Evolutionary conservation across 768 basidiomycete genomes (phyloP).

Genomic region (Leucocoprinus birnbaumii): DNA sequence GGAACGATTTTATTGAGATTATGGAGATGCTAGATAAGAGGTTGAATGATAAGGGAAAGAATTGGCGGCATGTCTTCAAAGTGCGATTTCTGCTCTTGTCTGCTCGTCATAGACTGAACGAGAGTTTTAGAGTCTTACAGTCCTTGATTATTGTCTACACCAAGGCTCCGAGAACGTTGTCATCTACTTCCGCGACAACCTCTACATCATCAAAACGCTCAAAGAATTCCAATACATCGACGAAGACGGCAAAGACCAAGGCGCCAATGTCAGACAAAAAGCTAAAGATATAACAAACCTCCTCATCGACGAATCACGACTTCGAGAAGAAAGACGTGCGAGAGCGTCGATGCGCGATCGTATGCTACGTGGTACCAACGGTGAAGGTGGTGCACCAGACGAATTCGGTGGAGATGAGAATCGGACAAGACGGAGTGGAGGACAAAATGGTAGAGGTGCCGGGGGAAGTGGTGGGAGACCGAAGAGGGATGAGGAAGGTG

Average conservation of each 20-base stretch:
- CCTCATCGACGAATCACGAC: conserved; percentile 78
- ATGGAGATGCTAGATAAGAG: conserved; percentile 99
- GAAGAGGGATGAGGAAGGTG: conserved; percentile 68
- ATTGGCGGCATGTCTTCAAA: conserved; percentile 99
- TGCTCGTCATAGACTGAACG: too few species aligned
- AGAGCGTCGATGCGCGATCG: conserved; percentile 93
- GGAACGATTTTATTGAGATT: conserved; percentile 97
- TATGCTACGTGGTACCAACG: conserved; percentile 58
- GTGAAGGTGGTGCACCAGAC: conserved; percentile 30
- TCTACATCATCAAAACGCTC: conserved; percentile 97
- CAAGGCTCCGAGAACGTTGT: conserved; percentile 98
- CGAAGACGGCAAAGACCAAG: conserved; percentile 95
- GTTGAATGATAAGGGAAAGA: conserved; percentile 98
- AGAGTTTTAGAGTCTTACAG: conserved; percentile 68
- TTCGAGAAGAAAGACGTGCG: conserved; percentile 80
- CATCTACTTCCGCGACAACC: conserved; percentile 95
- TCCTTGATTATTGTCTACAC: conserved; percentile 94
- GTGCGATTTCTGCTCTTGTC: conserved; percentile 31
- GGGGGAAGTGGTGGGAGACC: conserved; percentile 25
- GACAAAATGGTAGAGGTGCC: conserved; percentile 18
- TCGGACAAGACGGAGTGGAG: conserved; percentile 27
- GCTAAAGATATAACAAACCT: conserved; percentile 98
- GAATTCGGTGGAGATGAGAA: conserved; percentile 42
- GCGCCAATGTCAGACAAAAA: conserved; percentile 96
- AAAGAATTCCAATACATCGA: conserved; percentile 98